These are phyloP conservation scores for Syzygium aqueum DNA, from an alignment of 345 rosid genomes.

Conservation along the genomic window DNA sequence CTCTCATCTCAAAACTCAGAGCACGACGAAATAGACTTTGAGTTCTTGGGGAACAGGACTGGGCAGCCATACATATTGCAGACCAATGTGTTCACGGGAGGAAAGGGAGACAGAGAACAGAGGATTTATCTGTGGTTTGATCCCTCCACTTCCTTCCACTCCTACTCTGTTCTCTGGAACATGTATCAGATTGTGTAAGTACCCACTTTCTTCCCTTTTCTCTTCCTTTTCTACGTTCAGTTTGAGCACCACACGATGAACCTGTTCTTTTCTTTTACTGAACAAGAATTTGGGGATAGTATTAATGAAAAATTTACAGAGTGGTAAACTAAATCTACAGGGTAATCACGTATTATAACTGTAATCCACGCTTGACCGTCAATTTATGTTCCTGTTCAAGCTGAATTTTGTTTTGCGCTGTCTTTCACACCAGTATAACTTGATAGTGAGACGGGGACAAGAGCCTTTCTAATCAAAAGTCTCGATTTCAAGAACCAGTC, in stretches of 20 bases:
- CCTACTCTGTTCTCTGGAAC: constrained; percentile 76
- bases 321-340: not conserved
- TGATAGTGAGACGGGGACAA: not conserved
- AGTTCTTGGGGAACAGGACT: constrained; percentile 82
- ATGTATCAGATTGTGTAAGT: constrained; percentile 64
- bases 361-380: not conserved
- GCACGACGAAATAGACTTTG: constrained; percentile 91
- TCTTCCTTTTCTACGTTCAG: not conserved
- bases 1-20: constrained; percentile 69
- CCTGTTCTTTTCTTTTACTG: not conserved
- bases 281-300: not conserved
- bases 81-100: constrained; percentile 79
- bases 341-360: not conserved
- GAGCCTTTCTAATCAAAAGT: not conserved
- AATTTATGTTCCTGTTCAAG: not conserved
- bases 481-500: not conserved
- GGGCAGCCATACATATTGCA: constrained; percentile 80
- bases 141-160: constrained; percentile 49
- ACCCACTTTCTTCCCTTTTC: not conserved
- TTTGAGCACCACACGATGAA: not conserved
- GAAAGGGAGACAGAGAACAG: constrained; percentile 75
- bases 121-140: constrained; percentile 82
- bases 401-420: not conserved
- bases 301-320: not conserved
- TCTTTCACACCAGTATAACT: not conserved